A percentile compares a stretch with the other conserved stretches of the same genome.
phyloP scores from a whole-genome alignment of 495 filamentous ascomycete species.

The Hyphodiscus hymeniophilus region DNA sequence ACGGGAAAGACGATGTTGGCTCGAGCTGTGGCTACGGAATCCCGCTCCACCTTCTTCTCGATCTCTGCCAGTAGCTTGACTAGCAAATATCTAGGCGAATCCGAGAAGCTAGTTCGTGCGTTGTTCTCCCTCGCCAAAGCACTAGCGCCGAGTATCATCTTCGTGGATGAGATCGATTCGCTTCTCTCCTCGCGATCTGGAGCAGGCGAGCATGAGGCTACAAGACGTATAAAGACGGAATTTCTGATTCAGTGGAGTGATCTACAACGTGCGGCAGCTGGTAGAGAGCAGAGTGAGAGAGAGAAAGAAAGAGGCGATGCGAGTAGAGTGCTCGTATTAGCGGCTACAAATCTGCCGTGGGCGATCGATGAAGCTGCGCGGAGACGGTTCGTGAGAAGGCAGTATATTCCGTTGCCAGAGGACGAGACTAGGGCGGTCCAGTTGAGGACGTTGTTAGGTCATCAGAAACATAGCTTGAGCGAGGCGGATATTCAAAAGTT shows the following conservation, averaged over 20 bases:
- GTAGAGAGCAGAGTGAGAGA: slow-evolving; percentile 60
- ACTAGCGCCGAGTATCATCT: slow-evolving; percentile 93
- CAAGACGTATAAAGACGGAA: slow-evolving; percentile 91
- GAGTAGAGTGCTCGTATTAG: slow-evolving; percentile 83
- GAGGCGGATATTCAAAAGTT: slow-evolving; percentile 66
- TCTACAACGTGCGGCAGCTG: slow-evolving; percentile 84
- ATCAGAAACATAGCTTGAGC: slow-evolving; percentile 78
- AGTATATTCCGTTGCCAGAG: slow-evolving; percentile 95
- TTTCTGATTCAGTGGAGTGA: slow-evolving; percentile 98
- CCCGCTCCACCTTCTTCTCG: slow-evolving; percentile 92
- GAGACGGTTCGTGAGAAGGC: slow-evolving; percentile 81
- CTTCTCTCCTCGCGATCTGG: slow-evolving; percentile 78
- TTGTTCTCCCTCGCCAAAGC: slow-evolving; percentile 85
- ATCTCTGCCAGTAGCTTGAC: slow-evolving; percentile 91
- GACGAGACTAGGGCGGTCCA: slow-evolving; percentile 70
- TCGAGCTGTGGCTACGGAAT: slow-evolving; percentile 90
- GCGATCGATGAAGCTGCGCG: slow-evolving; percentile 95
- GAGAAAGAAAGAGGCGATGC: slow-evolving; percentile 75
- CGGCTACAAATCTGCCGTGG: slow-evolving; percentile 96
- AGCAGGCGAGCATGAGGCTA: slow-evolving; percentile 84
- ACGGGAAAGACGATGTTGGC: slow-evolving; percentile 99
- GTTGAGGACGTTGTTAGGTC: slow-evolving; percentile 64
- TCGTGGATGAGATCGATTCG: slow-evolving; percentile 98
- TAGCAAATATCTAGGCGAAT: slow-evolving; percentile 93
- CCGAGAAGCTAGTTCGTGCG: slow-evolving; percentile 91